Conservation (phyloP, 768 basidiomycete species). For the Clathrus columnatus region DNA sequence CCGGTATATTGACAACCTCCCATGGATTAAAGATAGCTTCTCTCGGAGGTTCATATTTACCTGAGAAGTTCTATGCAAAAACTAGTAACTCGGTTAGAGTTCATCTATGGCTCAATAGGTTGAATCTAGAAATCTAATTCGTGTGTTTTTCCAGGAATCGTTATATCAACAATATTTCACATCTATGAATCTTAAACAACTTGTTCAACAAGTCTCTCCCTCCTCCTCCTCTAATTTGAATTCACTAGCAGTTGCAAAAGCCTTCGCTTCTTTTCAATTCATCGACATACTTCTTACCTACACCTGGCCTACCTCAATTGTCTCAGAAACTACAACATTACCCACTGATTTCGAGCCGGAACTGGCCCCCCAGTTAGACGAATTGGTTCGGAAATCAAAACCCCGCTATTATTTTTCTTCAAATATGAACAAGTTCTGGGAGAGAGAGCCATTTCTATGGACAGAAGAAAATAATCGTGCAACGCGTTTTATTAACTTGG, state of each 20-base stretch:
- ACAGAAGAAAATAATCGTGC: constrained; percentile 57
- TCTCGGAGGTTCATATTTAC: constrained; percentile 69
- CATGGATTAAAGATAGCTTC: constrained; percentile 80
- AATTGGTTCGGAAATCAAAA: constrained; percentile 53
- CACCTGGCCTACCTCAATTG: constrained; percentile 61
- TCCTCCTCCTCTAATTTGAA: constrained; percentile 38
- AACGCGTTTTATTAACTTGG: constrained; percentile 78
- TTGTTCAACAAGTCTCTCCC: constrained; percentile 60
- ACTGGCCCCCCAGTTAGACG: constrained; percentile 53
- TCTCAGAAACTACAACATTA: constrained; percentile 48
- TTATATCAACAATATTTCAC: constrained; percentile 63
- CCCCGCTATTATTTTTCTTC: constrained; percentile 86
- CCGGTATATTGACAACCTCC: constrained; percentile 68
- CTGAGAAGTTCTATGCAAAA: constrained; percentile 23
- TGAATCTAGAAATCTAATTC: not conserved
- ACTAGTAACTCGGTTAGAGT: constrained; percentile 1
- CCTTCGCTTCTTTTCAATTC: constrained; percentile 51
- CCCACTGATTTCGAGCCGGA: constrained; percentile 37
- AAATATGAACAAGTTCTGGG: constrained; percentile 78
- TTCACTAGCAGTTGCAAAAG: constrained; percentile 61
- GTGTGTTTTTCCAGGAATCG: constrained; percentile 46
- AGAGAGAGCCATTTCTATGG: constrained; percentile 89
- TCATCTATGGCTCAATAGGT: not conserved
- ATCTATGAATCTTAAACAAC: constrained; percentile 56
- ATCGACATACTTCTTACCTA: constrained; percentile 79